Percentiles rank a stretch among this genome's conserved stretches.
These are phyloP conservation scores for Clathrus columnatus DNA, from an alignment of 768 basidiomycete genomes.

Conservation along the genomic window DNA sequence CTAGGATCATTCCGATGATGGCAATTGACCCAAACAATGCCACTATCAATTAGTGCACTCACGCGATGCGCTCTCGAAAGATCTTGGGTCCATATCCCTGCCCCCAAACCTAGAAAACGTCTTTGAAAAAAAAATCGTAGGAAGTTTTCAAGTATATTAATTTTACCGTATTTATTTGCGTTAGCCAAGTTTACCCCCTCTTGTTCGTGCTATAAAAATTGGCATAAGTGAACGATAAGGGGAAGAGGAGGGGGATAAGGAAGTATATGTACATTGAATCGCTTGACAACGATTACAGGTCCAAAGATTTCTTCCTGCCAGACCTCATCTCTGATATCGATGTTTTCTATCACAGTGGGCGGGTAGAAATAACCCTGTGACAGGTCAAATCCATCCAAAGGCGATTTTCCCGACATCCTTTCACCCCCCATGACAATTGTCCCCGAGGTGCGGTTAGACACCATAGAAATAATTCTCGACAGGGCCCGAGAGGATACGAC, in stretches of 20 bases:
- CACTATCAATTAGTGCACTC: constrained; percentile 58
- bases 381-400: constrained; percentile 65
- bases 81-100: constrained; percentile 72
- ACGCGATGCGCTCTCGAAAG: constrained; percentile 70
- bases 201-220: constrained; percentile 39
- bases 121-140: not conserved
- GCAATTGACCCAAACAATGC: constrained; percentile 82
- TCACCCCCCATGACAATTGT: constrained; percentile 54
- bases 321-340: constrained; percentile 48
- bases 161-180: constrained; percentile 48
- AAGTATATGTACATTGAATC: constrained; percentile 36
- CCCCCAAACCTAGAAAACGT: constrained; percentile 47
- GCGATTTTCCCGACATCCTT: constrained; percentile 52
- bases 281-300: constrained; percentile 67
- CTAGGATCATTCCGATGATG: constrained; percentile 87
- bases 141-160: not conserved
- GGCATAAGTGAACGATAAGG: not conserved
- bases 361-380: constrained; percentile 67
- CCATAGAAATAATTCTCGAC: constrained; percentile 50
- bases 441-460: constrained; percentile 38
- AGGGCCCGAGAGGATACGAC: constrained; percentile 64
- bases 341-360: constrained; percentile 63
- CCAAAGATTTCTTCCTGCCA: constrained; percentile 86
- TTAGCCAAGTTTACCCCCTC: constrained; percentile 69
- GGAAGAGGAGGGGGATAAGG: not conserved